A percentile compares a stretch with the other conserved stretches of the same genome.
Conservation (phyloP, 192 early-diverging fungal species). For the Backusella macrospora region DNA sequence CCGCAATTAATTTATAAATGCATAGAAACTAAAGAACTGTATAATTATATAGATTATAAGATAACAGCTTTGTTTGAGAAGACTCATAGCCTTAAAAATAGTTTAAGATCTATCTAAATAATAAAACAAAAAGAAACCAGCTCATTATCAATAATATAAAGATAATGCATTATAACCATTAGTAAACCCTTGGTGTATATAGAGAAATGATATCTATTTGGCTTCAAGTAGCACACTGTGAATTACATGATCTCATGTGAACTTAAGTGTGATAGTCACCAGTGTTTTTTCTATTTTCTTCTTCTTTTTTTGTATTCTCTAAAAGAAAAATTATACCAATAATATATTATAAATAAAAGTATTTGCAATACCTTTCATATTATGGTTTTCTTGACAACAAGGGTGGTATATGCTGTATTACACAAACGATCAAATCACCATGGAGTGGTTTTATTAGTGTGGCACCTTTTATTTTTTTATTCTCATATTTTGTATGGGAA, state of each 20-base stretch:
- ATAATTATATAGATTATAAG: too few species aligned
- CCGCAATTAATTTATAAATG: too few species aligned
- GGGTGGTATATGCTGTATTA: neutral
- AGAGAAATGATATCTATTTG: neutral
- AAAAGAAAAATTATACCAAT: neutral
- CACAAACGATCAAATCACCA: constrained; percentile 1
- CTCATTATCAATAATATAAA: too few species aligned
- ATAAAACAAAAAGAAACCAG: too few species aligned
- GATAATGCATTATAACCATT: too few species aligned
- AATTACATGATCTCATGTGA: neutral
- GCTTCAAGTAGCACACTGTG: neutral
- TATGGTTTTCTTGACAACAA: neutral
- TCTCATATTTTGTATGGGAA: neutral
- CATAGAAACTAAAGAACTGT: too few species aligned
- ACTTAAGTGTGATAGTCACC: neutral
- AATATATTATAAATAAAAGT: neutral
- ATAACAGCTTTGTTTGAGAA: too few species aligned
- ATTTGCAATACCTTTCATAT: neutral
- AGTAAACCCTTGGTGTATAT: too few species aligned
- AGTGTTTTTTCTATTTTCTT: neutral
- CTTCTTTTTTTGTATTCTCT: neutral
- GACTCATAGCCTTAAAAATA: too few species aligned
- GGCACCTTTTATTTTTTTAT: neutral
- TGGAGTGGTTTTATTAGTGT: neutral
- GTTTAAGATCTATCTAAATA: too few species aligned